These are phyloP conservation scores for Suillus lakei DNA, from an alignment of 768 basidiomycete species.

Conservation along the genomic window DNA sequence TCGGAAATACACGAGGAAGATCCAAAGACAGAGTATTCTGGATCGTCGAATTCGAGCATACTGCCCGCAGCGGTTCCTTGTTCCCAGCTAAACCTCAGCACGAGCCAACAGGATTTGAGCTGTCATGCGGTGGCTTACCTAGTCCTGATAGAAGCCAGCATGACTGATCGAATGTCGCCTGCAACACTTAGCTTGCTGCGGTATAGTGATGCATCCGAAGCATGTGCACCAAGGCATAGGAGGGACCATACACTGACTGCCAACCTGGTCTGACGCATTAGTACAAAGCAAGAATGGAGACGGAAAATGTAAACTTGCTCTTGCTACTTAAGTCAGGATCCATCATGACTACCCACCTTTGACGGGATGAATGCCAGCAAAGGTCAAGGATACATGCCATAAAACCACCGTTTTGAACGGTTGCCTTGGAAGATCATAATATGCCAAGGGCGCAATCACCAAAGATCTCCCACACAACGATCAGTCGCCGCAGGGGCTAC, in stretches of 20 bases:
- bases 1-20: slow-evolving; percentile 20
- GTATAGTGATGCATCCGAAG: slow-evolving; percentile 9
- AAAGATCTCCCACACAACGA: not conserved
- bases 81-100: slow-evolving; percentile 27
- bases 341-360: too few relatives aligned
- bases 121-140: slow-evolving; percentile 18
- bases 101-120: not conserved
- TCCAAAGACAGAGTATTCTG: slow-evolving; percentile 33
- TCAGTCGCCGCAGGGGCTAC: not conserved
- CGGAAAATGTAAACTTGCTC: not conserved
- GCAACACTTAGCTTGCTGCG: slow-evolving; percentile 2
- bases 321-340: not conserved
- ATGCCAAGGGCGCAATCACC: not conserved
- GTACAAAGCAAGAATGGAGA: not conserved
- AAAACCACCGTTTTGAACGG: too few relatives aligned
- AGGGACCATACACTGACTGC: not conserved
- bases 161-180: slow-evolving; percentile 21
- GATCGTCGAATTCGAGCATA: slow-evolving; percentile 27
- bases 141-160: slow-evolving; percentile 31
- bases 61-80: slow-evolving; percentile 33
- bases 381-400: too few relatives aligned
- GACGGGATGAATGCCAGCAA: too few relatives aligned
- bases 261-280: not conserved
- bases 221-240: slow-evolving; percentile 8
- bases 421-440: too few relatives aligned